Evolutionary conservation across 768 basidiomycete species (phyloP).

Genomic region (Gymnopilus junonius): DNA sequence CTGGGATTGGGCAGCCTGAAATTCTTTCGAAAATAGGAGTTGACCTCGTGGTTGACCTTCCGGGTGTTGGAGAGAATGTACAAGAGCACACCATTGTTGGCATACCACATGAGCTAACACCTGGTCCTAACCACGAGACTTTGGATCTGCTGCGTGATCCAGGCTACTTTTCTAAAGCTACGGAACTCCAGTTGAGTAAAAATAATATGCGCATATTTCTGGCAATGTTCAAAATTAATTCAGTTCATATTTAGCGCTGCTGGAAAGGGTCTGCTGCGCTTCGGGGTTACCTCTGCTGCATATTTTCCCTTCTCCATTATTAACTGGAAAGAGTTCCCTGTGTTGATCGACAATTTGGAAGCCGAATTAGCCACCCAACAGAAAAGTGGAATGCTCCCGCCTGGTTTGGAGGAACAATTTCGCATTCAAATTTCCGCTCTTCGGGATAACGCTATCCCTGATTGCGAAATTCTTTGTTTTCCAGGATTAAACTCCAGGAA

Average conservation of each 20-base stretch:
- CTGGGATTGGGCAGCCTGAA: constrained; percentile 58
- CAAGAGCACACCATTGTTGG: constrained; percentile 15
- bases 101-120: constrained; percentile 15
- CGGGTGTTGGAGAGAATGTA: constrained; percentile 60
- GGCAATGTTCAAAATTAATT: background rate
- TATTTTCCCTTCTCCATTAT: constrained; percentile 15
- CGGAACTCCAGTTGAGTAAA: constrained; percentile 19
- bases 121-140: constrained; percentile 27
- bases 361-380: constrained; percentile 26
- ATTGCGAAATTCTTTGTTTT: constrained; percentile 7
- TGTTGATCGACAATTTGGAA: constrained; percentile 24
- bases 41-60: constrained; percentile 47
- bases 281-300: background rate
- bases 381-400: constrained; percentile 15
- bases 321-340: constrained; percentile 18
- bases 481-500: constrained; percentile 24
- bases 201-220: background rate
- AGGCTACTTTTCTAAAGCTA: constrained; percentile 44
- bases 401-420: constrained; percentile 9
- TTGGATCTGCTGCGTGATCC: constrained; percentile 45
- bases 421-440: constrained; percentile 4
- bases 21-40: constrained; percentile 52
- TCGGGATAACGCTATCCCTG: constrained; percentile 1
- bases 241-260: background rate
- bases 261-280: background rate